phyloP scores from a whole-genome alignment of 164 flowering plant genomes.

The Magnolia sinica region DNA sequence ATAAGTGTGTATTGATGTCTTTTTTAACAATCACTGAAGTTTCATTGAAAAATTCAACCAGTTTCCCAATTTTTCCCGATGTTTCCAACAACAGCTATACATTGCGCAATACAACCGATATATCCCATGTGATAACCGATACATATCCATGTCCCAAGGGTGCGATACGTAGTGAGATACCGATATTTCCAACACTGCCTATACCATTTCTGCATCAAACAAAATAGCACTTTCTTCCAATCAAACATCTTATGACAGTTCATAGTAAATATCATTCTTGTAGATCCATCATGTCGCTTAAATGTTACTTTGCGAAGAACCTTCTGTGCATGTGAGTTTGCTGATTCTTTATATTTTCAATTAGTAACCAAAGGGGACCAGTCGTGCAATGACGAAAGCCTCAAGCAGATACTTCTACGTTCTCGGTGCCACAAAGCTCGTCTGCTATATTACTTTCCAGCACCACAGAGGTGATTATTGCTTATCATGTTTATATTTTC shows the following conservation, averaged over 20 bases:
- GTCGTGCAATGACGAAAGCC: constrained; percentile 43
- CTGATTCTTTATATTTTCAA: constrained; percentile 1
- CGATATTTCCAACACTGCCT: too few species aligned
- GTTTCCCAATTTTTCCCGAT: too few species aligned
- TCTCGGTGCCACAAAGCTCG: constrained; percentile 98
- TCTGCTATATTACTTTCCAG: constrained; percentile 87
- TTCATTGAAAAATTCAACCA: too few species aligned
- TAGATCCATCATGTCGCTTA: background rate
- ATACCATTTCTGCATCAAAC: background rate
- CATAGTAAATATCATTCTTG: background rate
- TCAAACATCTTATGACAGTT: background rate
- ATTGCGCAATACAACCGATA: too few species aligned
- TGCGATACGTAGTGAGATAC: too few species aligned
- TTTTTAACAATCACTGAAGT: too few species aligned
- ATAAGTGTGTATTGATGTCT: too few species aligned
- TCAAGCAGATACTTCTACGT: constrained; percentile 58
- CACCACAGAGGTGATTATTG: constrained; percentile 43
- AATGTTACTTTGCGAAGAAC: background rate
- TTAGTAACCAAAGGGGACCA: constrained; percentile 51
- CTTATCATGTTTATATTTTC: background rate
- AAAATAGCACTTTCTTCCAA: background rate
- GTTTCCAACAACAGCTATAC: too few species aligned
- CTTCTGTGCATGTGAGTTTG: background rate
- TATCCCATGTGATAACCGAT: too few species aligned
- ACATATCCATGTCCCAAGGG: too few species aligned